Conservation (phyloP, 2,329 filamentous ascomycete genomes). For the Diplodia corticola region DNA sequence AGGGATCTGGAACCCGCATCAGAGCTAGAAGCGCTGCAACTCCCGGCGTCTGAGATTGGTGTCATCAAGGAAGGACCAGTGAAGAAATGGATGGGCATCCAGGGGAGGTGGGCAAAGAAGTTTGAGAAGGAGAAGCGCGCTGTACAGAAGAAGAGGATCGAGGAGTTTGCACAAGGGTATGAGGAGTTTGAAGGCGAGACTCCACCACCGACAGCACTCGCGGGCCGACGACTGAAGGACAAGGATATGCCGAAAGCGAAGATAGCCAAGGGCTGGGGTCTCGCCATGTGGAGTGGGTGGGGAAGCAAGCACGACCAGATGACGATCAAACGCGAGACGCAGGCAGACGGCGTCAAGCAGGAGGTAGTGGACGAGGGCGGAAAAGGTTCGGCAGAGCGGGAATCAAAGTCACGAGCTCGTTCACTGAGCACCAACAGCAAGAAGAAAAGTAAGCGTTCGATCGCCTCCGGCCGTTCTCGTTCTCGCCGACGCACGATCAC, state of each 20-base stretch:
- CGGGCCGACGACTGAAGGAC: conserved; percentile 62
- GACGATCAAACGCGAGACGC: conserved; percentile 51
- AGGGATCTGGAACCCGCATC: conserved; percentile 64
- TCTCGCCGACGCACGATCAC: conserved; percentile 37
- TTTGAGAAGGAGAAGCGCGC: conserved; percentile 69
- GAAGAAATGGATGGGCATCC: conserved; percentile 77
- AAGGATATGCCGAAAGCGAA: conserved; percentile 55
- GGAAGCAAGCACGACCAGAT: conserved; percentile 84
- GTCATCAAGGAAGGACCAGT: conserved; percentile 78
- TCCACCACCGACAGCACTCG: conserved; percentile 82
- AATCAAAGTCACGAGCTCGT: conserved; percentile 17
- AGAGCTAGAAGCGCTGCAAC: conserved; percentile 65
- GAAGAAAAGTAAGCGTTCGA: conserved; percentile 19
- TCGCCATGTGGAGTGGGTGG: conserved; percentile 84
- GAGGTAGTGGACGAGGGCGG: background rate
- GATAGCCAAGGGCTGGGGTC: conserved; percentile 66
- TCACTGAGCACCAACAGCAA: conserved; percentile 21
- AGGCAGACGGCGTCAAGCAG: conserved; percentile 23
- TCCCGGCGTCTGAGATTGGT: conserved; percentile 68
- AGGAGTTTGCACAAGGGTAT: conserved; percentile 68
- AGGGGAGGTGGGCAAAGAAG: conserved; percentile 69
- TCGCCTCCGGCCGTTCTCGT: conserved; percentile 26
- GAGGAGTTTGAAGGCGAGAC: conserved; percentile 69
- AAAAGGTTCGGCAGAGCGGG: conserved; percentile 8
- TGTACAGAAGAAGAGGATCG: conserved; percentile 71